Percentiles rank a stretch among this genome's conserved stretches.
Conservation (phyloP, 1,284 basidiomycete species). For the Cutaneotrichosporon sp. region DNA sequence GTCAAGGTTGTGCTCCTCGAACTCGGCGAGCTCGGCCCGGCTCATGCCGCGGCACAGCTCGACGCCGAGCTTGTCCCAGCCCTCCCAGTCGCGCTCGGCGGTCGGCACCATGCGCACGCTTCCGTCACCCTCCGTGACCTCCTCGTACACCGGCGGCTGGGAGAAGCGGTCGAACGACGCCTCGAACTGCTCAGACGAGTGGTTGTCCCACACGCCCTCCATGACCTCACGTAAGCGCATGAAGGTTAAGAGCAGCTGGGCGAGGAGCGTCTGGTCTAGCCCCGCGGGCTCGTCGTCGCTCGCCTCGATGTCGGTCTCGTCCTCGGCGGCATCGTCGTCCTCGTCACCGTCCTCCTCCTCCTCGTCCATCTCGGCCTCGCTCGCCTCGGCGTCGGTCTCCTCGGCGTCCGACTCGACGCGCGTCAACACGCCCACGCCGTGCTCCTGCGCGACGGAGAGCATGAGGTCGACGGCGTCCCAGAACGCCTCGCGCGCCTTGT, state of each 20-base stretch:
- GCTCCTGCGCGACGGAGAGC: neutral
- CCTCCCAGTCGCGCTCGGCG: constrained; percentile 7
- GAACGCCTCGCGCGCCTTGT: neutral
- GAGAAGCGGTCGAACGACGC: neutral
- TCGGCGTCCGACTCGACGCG: neutral
- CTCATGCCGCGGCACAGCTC: constrained; percentile 6
- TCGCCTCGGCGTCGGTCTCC: neutral
- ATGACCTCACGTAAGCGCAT: constrained; percentile 10
- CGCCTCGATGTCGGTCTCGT: neutral
- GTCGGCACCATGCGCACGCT: neutral
- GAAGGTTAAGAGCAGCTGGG: neutral
- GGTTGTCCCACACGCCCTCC: neutral
- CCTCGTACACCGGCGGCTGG: neutral
- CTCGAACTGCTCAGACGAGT: neutral
- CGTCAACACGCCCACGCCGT: neutral
- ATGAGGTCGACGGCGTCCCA: neutral
- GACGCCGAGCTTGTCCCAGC: constrained; percentile 5
- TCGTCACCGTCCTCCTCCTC: neutral
- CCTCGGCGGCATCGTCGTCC: constrained; percentile 1
- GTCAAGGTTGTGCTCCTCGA: constrained; percentile 11
- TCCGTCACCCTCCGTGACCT: neutral
- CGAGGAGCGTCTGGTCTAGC: constrained; percentile 2
- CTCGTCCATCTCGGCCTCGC: neutral
- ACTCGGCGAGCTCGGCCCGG: constrained; percentile 3
- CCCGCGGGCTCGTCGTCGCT: neutral